Conservation (phyloP, 1,284 basidiomycete genomes). For the Microbotryum silenes-acaulis region DNA sequence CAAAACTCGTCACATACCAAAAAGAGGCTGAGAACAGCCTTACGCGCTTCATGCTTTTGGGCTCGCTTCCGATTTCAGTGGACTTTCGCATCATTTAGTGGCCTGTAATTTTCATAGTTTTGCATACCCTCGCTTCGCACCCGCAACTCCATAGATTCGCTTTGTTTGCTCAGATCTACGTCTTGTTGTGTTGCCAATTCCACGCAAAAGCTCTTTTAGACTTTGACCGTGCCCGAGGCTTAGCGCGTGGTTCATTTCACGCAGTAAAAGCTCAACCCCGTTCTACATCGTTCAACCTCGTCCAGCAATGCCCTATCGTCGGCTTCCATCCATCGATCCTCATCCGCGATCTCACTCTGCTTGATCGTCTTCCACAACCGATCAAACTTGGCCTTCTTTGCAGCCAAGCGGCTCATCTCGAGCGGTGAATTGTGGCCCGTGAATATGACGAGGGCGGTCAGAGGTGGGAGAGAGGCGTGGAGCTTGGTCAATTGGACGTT, state of each 20-base stretch:
- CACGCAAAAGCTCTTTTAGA: too few relatives aligned
- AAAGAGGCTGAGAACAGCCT: too few relatives aligned
- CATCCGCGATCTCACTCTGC: constrained; percentile 38
- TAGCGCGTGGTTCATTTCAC: constrained; percentile 47
- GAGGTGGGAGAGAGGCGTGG: constrained; percentile 60
- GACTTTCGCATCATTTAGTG: too few relatives aligned
- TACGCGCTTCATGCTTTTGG: too few relatives aligned
- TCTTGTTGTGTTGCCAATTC: too few relatives aligned
- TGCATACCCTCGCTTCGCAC: too few relatives aligned
- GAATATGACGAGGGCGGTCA: constrained; percentile 72
- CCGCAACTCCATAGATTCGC: too few relatives aligned
- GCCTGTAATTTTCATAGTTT: too few relatives aligned
- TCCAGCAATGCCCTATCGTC: constrained; percentile 71
- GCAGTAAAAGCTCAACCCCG: constrained; percentile 73
- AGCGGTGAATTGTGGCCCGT: constrained; percentile 81
- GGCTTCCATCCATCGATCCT: constrained; percentile 59
- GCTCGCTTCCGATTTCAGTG: too few relatives aligned
- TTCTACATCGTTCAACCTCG: constrained; percentile 64
- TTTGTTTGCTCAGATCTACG: too few relatives aligned
- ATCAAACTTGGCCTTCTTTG: constrained; percentile 65
- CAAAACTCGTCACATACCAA: too few relatives aligned
- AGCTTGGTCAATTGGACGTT: constrained; percentile 56
- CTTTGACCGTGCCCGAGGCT: too few relatives aligned
- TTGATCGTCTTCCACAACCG: constrained; percentile 50
- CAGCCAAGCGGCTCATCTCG: constrained; percentile 60